A percentile compares a stretch with the other conserved stretches of the same genome.
phyloP scores from a whole-genome alignment of 257 asterid species.

The Nemophila menziesii region DNA sequence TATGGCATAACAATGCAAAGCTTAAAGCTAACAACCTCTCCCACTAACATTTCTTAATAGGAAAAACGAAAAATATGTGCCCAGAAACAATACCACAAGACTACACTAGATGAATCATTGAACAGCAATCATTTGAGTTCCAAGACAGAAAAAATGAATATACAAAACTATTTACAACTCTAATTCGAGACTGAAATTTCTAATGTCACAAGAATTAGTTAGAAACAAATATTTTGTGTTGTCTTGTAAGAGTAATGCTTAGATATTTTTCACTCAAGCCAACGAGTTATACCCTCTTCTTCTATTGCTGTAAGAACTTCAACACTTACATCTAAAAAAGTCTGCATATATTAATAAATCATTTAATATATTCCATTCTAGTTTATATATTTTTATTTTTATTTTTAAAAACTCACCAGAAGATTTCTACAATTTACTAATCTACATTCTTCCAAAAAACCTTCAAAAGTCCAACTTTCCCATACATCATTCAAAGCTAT shows the following conservation, averaged over 20 bases:
- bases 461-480: conserved; percentile 98
- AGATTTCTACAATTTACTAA: conserved; percentile 96
- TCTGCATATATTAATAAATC: conserved; percentile 73
- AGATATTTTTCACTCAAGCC: conserved; percentile 61
- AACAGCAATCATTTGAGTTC: neutral
- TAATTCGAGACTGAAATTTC: conserved; percentile 14
- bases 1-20: too few relatives aligned
- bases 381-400: too few relatives aligned
- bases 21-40: too few relatives aligned
- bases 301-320: conserved; percentile 86
- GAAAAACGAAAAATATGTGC: too few relatives aligned
- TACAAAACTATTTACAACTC: conserved; percentile 11
- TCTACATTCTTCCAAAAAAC: conserved; percentile 81
- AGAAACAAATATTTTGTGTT: conserved; percentile 8
- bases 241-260: conserved; percentile 1
- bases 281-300: conserved; percentile 91
- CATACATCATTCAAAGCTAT: conserved; percentile 95
- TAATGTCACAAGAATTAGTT: conserved; percentile 20
- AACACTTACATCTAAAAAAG: conserved; percentile 64
- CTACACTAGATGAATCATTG: too few relatives aligned
- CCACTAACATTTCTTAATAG: too few relatives aligned
- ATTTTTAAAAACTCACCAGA: conserved; percentile 38
- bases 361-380: too few relatives aligned
- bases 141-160: neutral
- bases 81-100: too few relatives aligned